A percentile compares a stretch with the other conserved stretches of the same genome.
These are phyloP conservation scores for Talaromyces proteolyticus DNA, from an alignment of 495 filamentous ascomycete species.

Conservation along the genomic window DNA sequence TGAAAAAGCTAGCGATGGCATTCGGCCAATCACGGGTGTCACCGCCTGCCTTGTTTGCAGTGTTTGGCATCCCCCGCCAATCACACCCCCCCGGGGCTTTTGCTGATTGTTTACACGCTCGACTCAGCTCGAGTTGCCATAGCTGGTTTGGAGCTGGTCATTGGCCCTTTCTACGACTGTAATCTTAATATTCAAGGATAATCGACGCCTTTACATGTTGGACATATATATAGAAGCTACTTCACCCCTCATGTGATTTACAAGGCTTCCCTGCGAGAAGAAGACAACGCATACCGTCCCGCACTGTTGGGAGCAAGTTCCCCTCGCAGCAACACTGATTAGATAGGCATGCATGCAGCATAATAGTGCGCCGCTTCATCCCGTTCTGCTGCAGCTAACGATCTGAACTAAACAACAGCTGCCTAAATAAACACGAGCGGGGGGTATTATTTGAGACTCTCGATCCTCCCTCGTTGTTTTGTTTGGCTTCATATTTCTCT, in stretches of 20 bases:
- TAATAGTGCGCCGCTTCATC: not conserved
- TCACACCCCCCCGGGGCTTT: slow-evolving; percentile 3
- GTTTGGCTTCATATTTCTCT: not conserved
- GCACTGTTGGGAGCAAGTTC: no score
- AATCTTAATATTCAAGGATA: no score
- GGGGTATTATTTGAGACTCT: not conserved
- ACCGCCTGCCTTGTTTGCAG: not conserved
- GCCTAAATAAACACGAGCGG: not conserved
- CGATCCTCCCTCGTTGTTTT: not conserved
- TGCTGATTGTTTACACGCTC: slow-evolving; percentile 1
- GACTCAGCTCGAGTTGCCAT: not conserved
- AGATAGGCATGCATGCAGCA: not conserved
- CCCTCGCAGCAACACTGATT: not conserved
- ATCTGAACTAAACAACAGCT: not conserved
- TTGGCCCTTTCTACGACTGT: no score
- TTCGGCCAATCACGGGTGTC: not conserved
- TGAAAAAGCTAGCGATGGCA: not conserved
- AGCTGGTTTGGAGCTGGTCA: no score
- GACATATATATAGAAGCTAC: no score
- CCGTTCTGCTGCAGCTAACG: not conserved
- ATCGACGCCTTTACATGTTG: no score
- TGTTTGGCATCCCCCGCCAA: slow-evolving; percentile 3
- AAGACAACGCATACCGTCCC: no score
- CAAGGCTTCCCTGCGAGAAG: no score
- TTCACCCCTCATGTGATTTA: no score